Evolutionary conservation across 225 moss, liverwort and hornwort species (phyloP).

Genomic region (Lunularia cruciata): DNA sequence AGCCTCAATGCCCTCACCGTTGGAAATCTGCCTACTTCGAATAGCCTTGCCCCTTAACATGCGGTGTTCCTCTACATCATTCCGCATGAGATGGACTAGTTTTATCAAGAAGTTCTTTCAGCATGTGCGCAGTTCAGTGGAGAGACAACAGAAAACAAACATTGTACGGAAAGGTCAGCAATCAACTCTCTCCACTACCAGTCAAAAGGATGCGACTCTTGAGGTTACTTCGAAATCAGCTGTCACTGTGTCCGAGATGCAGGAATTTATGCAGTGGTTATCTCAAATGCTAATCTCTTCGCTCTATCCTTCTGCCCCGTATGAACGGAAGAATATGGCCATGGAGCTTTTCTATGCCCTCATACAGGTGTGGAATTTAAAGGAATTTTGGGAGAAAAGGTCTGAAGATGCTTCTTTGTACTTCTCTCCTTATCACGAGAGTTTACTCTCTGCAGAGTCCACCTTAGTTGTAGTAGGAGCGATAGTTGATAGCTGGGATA

Average conservation of each 20-base stretch:
- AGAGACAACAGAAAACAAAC: slow-evolving; percentile 62
- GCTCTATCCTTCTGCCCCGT: slow-evolving; percentile 93
- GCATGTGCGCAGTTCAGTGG: slow-evolving; percentile 82
- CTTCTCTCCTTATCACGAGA: slow-evolving; percentile 76
- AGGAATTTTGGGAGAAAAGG: slow-evolving; percentile 40
- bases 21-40: slow-evolving; percentile 72
- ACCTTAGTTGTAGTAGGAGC: slow-evolving; percentile 92
- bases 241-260: slow-evolving; percentile 65
- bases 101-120: slow-evolving; percentile 84
- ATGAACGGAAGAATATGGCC: slow-evolving; percentile 93
- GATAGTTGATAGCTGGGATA: slow-evolving; percentile 99
- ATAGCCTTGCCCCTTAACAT: slow-evolving; percentile 90
- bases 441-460: slow-evolving; percentile 78
- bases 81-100: slow-evolving; percentile 98
- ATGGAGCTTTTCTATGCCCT: slow-evolving; percentile 87
- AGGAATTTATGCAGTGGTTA: slow-evolving; percentile 94
- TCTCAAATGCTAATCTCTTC: slow-evolving; percentile 82
- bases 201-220: slow-evolving; percentile 17
- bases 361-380: slow-evolving; percentile 84
- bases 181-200: neutral
- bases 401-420: slow-evolving; percentile 35
- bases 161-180: slow-evolving; percentile 24
- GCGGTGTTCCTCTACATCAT: slow-evolving; percentile 95
- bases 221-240: slow-evolving; percentile 35
- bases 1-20: slow-evolving; percentile 89